Evolutionary conservation across 2,329 filamentous ascomycete genomes (phyloP).

Genomic region (Hypoxylon sp.): DNA sequence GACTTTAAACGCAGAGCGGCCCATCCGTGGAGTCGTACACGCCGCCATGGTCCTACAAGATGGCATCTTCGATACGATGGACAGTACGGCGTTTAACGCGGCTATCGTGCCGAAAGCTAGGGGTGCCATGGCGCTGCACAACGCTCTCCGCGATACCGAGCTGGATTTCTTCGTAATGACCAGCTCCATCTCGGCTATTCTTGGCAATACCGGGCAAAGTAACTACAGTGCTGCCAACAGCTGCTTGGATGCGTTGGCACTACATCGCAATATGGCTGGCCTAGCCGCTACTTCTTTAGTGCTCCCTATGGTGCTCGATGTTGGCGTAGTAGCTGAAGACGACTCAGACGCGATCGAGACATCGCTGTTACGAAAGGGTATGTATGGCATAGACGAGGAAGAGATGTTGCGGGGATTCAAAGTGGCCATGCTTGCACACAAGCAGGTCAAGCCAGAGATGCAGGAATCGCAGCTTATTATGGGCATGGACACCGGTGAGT

Average conservation of each 20-base stretch:
- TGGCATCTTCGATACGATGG: slow-evolving; percentile 41
- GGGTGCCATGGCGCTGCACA: slow-evolving; percentile 38
- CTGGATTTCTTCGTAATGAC: slow-evolving; percentile 51
- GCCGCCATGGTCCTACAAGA: slow-evolving; percentile 51
- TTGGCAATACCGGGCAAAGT: slow-evolving; percentile 44
- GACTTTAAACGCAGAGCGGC: slow-evolving; percentile 24
- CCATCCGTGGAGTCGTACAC: slow-evolving; percentile 48
- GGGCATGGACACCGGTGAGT: slow-evolving; percentile 45
- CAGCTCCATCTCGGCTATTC: slow-evolving; percentile 45
- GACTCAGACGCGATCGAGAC: slow-evolving; percentile 24
- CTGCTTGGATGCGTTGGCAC: slow-evolving; percentile 53
- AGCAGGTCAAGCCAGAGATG: neutral
- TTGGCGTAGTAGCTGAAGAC: slow-evolving; percentile 51
- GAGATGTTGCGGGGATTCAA: slow-evolving; percentile 47
- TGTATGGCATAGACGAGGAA: slow-evolving; percentile 44
- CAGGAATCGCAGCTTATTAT: slow-evolving; percentile 40
- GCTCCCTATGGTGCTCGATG: slow-evolving; percentile 53
- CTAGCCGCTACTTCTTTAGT: slow-evolving; percentile 47
- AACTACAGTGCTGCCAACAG: slow-evolving; percentile 54
- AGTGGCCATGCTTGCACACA: slow-evolving; percentile 44
- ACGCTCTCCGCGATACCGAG: slow-evolving; percentile 19
- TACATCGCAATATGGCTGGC: slow-evolving; percentile 47
- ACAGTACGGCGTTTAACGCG: slow-evolving; percentile 8
- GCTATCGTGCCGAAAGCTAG: slow-evolving; percentile 39
- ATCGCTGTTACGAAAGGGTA: slow-evolving; percentile 35